These are phyloP conservation scores for Ophiostoma pallidulum DNA, from an alignment of 2,329 filamentous ascomycete species.

Conservation along the genomic window DNA sequence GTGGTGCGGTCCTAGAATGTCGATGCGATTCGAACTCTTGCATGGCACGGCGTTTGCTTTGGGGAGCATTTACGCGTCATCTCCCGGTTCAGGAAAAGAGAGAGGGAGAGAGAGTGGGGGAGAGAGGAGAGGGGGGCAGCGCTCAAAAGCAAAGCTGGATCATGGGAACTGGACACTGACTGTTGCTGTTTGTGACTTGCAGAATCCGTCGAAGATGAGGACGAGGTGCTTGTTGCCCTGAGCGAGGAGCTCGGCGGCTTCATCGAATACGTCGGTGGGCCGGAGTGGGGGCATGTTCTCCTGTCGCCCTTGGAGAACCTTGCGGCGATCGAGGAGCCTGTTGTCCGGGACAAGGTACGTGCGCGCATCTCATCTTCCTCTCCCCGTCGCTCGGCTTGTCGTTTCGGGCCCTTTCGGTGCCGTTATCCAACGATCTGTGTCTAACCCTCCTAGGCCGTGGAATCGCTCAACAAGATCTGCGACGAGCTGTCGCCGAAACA, in stretches of 20 bases:
- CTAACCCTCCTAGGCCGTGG: constrained; percentile 61
- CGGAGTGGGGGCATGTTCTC: constrained; percentile 89
- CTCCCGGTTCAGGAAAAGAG: no score
- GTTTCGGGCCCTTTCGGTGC: no score
- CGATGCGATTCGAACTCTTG: no score
- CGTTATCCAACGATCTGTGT: constrained; percentile 1
- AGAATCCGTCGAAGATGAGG: constrained; percentile 99
- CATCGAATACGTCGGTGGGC: constrained; percentile 93
- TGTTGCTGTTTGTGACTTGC: constrained; percentile 14
- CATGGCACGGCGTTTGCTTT: no score
- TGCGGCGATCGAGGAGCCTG: constrained; percentile 94
- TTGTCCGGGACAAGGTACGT: constrained; percentile 91
- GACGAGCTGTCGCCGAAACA: constrained; percentile 81
- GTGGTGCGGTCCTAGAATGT: no score
- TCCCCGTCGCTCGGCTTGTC: no score
- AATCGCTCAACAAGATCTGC: constrained; percentile 99
- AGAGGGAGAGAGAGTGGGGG: background rate
- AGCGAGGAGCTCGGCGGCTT: constrained; percentile 96
- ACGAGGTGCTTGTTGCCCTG: constrained; percentile 92
- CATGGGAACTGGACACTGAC: background rate
- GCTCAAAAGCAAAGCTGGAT: no score
- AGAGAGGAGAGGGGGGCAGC: background rate
- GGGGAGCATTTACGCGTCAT: no score
- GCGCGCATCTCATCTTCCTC: background rate
- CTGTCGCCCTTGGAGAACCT: constrained; percentile 96